These are phyloP conservation scores for Chlorella ohadii DNA, from an alignment of 139 green algal genomes.

Conservation along the genomic window DNA sequence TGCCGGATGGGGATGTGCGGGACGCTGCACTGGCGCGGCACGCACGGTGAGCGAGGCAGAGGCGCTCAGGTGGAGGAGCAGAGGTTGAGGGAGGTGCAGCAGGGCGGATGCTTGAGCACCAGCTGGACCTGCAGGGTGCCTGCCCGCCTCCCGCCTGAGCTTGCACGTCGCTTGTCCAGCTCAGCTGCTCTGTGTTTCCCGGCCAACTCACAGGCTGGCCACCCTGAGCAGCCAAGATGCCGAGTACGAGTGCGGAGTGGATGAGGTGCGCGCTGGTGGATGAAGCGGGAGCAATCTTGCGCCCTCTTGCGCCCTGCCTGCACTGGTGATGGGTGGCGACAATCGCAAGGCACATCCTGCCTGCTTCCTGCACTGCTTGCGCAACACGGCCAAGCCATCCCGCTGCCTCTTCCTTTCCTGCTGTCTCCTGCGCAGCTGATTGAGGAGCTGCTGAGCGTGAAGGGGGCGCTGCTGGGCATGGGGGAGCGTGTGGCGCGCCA, in stretches of 20 bases:
- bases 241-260: constrained; percentile 54
- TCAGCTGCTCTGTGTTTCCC: not conserved
- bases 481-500: constrained; percentile 14
- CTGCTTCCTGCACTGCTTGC: no score
- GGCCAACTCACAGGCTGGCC: not conserved
- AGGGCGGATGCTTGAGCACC: no score
- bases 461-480: constrained; percentile 31
- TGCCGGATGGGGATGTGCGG: constrained; percentile 63
- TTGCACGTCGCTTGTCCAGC: not conserved
- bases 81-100: no score
- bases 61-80: no score
- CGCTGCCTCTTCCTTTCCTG: no score
- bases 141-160: no score
- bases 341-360: no score
- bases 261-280: constrained; percentile 18
- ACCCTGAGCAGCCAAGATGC: not conserved
- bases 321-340: no score
- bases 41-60: not conserved
- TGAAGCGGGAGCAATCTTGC: no score
- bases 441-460: constrained; percentile 37
- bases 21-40: constrained; percentile 57
- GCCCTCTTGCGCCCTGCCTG: no score
- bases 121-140: no score
- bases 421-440: constrained; percentile 28
- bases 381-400: no score